Conservation (phyloP, 306 rosid species). For the Casuarina equisetifolia region DNA sequence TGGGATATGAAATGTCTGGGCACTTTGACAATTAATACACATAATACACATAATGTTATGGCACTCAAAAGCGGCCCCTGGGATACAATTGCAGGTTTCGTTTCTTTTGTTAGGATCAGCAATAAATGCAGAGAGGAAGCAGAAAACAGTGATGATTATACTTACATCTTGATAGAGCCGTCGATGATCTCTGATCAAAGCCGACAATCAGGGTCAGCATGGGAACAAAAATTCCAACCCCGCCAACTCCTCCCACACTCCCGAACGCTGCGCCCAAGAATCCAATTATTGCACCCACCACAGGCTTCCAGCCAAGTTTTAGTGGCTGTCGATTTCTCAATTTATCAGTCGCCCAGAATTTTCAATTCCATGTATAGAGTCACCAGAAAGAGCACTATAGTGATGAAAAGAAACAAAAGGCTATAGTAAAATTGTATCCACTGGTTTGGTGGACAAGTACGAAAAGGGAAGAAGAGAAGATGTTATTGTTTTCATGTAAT, state of each 20-base stretch:
- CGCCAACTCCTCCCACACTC: slow-evolving; percentile 88
- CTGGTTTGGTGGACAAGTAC: no score
- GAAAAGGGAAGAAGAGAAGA: no score
- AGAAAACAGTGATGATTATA: slow-evolving; percentile 1
- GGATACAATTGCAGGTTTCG: no score
- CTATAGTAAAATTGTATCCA: no score
- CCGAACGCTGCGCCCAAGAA: slow-evolving; percentile 89
- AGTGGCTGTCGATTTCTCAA: slow-evolving; percentile 53
- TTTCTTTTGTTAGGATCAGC: neutral
- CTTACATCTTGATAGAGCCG: slow-evolving; percentile 81
- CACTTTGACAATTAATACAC: no score
- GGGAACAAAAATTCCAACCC: slow-evolving; percentile 84
- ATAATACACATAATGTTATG: no score
- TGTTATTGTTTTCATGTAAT: no score
- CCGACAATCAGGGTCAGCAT: slow-evolving; percentile 79
- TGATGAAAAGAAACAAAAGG: neutral
- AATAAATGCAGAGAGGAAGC: neutral
- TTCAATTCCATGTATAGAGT: neutral
- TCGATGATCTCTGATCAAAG: slow-evolving; percentile 83
- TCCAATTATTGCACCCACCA: slow-evolving; percentile 70
- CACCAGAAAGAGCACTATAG: neutral
- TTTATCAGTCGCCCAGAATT: neutral
- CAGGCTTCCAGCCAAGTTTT: slow-evolving; percentile 74
- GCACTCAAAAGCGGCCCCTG: no score
- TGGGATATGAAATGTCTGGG: no score